These are phyloP conservation scores for Pestalotiopsis sp. DNA, from an alignment of 2,329 filamentous ascomycete genomes.

Conservation along the genomic window DNA sequence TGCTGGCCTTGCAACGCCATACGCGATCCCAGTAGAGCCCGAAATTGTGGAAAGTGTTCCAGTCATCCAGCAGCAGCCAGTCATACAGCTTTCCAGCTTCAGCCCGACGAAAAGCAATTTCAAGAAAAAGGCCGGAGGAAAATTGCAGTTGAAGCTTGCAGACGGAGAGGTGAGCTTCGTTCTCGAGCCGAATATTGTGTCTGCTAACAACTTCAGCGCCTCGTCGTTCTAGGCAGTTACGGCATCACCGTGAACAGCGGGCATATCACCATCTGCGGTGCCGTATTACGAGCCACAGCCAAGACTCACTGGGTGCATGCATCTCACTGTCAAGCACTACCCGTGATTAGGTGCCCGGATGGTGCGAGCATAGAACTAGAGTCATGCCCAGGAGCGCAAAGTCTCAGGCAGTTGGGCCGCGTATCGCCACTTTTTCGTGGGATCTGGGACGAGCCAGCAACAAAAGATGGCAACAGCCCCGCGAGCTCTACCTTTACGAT, in stretches of 20 bases:
- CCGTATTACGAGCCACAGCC: slow-evolving; percentile 55
- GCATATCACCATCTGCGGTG: slow-evolving; percentile 66
- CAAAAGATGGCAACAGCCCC: slow-evolving; percentile 11
- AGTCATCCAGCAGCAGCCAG: slow-evolving; percentile 11
- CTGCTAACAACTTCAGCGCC: slow-evolving; percentile 46
- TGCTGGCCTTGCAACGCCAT: background rate
- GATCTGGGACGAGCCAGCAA: slow-evolving; percentile 61
- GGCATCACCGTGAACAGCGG: slow-evolving; percentile 64
- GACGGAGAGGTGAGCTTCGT: slow-evolving; percentile 30
- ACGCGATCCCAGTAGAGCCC: background rate
- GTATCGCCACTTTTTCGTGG: slow-evolving; percentile 69
- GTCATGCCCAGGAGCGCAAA: slow-evolving; percentile 50
- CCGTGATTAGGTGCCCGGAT: slow-evolving; percentile 61
- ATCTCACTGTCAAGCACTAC: slow-evolving; percentile 70
- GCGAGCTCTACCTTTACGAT: slow-evolving; percentile 48
- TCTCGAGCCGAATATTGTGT: too few species aligned
- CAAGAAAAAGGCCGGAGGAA: slow-evolving; percentile 24
- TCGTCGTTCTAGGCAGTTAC: slow-evolving; percentile 70
- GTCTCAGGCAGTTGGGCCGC: slow-evolving; percentile 55
- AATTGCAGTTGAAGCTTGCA: slow-evolving; percentile 24
- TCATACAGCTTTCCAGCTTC: slow-evolving; percentile 29
- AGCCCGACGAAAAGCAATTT: slow-evolving; percentile 28
- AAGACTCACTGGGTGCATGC: slow-evolving; percentile 62
- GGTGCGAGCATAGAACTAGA: slow-evolving; percentile 57
- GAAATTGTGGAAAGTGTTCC: slow-evolving; percentile 12